Evolutionary conservation across 2,329 filamentous ascomycete genomes (phyloP), one percentile per base, ranked within the genome.

Genomic region (Septoria petroselini): DNA sequence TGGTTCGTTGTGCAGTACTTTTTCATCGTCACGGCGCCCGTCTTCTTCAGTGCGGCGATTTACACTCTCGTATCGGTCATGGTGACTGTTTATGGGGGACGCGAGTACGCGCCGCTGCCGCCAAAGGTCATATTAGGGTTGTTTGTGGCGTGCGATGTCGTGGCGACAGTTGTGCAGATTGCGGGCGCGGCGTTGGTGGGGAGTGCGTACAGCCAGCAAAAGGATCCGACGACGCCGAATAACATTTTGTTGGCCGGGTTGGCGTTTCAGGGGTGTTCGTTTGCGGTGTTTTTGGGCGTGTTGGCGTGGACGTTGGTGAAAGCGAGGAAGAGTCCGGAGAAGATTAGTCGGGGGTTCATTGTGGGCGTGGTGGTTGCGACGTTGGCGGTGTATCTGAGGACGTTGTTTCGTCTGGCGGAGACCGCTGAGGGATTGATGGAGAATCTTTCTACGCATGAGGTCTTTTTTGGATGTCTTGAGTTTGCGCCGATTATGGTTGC

Each of bases 1-100:
- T 81, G 74, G 68, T 82, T 81, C 56, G 76, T 82, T 31, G 65
- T 79, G 38, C 77, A 63, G 45, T 81, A 81, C 68, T 82, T 82
- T 70, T 79, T 79, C 69, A 79, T 82, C 62, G 78, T 82, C 53
- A 76, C 76, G 0, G 78, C 78, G 0, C 79, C 79, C 1, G 79
- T 82, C 30, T 78, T 81, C 59, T 74, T 81, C 64, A 72, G 76
- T 12, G 79, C 79, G 0, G 72, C 73, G 0, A 76, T 81, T 41
- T 82, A 81, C 68, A 76, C 75, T n/a, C 68, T 78, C 39, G 68
- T 81, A 5, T 75, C 72, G 0, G 70, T 73, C 3, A 64, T 81
- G 25, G 78, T 81, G 42, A 67, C 68, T 35, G 65, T 70, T 7
- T 68, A 75, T 30, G 75, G 74, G n/a, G n/a, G n/a, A 2, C 61